These are phyloP conservation scores for Dactylellina cionopaga DNA, from an alignment of 2,329 filamentous ascomycete species.

Conservation along the genomic window DNA sequence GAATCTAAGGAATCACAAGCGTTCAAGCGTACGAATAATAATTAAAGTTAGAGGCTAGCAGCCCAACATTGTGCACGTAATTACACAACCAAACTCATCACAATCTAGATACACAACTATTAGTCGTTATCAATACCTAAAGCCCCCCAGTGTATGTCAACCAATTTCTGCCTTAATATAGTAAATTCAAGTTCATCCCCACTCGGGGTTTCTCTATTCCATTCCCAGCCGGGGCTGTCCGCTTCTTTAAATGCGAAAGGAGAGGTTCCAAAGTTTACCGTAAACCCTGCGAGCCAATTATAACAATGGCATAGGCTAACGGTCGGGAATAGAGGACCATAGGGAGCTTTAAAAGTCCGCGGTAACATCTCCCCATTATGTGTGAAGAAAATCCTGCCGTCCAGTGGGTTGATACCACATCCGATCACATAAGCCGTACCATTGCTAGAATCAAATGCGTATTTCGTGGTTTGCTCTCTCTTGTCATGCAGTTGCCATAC, in stretches of 20 bases:
- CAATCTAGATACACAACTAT: too few relatives aligned
- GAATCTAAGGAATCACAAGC: too few relatives aligned
- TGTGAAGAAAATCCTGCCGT: slow-evolving; percentile 18
- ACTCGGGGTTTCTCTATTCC: not conserved
- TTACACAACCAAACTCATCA: too few relatives aligned
- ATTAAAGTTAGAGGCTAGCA: too few relatives aligned
- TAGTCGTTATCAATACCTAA: too few relatives aligned
- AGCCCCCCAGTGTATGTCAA: too few relatives aligned
- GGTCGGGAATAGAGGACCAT: not conserved
- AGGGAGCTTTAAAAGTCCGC: not conserved
- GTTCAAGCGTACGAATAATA: too few relatives aligned
- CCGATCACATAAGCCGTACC: not conserved
- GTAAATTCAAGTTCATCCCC: not conserved
- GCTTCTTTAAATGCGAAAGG: not conserved
- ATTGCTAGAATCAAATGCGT: not conserved
- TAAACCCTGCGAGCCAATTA: not conserved
- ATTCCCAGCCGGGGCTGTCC: not conserved
- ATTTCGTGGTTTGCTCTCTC: not conserved
- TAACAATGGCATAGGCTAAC: not conserved
- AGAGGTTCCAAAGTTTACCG: slow-evolving; percentile 6
- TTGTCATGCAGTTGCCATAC: not conserved
- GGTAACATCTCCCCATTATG: slow-evolving; percentile 8
- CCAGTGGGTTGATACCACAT: slow-evolving; percentile 6
- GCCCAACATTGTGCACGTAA: too few relatives aligned
- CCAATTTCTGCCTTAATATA: too few relatives aligned